Evolutionary conservation across 345 rosid species (phyloP).

Genomic region (Orychophragmus violaceus): DNA sequence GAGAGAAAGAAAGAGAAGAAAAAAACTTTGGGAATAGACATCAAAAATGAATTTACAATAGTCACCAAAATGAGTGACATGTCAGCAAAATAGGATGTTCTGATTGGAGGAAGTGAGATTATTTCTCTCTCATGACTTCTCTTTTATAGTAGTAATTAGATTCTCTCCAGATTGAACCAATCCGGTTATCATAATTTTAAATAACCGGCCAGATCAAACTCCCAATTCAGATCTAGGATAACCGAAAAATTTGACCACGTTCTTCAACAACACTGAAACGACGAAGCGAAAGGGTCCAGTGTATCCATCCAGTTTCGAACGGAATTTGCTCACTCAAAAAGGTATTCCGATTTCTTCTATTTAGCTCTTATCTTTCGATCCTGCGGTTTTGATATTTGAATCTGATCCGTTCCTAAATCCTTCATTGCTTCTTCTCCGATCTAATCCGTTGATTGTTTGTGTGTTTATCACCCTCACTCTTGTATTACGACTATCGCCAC

Average conservation of each 20-base stretch:
- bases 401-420: not conserved
- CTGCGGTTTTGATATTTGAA: not conserved
- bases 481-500: not conserved
- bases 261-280: not conserved
- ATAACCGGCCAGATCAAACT: constrained; percentile 14
- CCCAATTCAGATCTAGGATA: constrained; percentile 3
- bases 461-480: not conserved
- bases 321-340: not conserved
- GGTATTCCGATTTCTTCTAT: constrained; percentile 6
- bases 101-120: too few species aligned
- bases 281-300: not conserved
- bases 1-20: too few species aligned
- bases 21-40: too few species aligned
- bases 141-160: too few species aligned
- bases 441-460: constrained; percentile 8
- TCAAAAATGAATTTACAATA: too few species aligned
- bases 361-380: not conserved
- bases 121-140: too few species aligned
- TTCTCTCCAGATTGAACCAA: too few species aligned
- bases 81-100: too few species aligned
- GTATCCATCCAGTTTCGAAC: not conserved
- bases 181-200: not conserved
- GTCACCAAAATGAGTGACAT: too few species aligned
- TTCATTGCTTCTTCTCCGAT: constrained; percentile 17
- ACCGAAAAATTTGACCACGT: not conserved